Conservation (phyloP, 306 rosid species). For the Cucurbita argyrosperma region DNA sequence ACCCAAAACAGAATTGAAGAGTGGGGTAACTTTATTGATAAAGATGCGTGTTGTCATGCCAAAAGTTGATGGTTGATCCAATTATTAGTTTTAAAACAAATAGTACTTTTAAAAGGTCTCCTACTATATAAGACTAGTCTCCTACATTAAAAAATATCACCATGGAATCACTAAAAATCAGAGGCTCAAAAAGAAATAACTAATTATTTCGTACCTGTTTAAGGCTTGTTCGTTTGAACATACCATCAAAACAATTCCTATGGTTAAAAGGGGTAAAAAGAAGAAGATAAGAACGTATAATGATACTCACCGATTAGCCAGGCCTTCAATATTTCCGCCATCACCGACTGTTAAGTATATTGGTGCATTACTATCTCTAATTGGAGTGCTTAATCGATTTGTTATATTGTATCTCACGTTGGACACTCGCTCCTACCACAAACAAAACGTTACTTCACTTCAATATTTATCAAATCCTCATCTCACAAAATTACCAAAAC, state of each 20-base stretch:
- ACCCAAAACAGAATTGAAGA: too few species aligned
- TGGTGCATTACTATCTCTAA: constrained; percentile 10
- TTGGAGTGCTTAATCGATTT: constrained; percentile 7
- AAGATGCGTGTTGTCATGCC: too few species aligned
- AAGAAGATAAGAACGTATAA: too few species aligned
- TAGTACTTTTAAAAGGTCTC: too few species aligned
- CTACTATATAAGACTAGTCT: too few species aligned
- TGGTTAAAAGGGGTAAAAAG: too few species aligned
- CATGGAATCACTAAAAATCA: neutral
- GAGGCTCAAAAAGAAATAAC: neutral
- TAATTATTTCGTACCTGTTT: neutral
- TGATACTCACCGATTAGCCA: constrained; percentile 2
- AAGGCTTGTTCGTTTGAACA: too few species aligned
- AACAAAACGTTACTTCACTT: neutral
- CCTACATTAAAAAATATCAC: neutral
- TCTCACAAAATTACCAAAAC: neutral
- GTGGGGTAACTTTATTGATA: too few species aligned
- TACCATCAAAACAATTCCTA: too few species aligned
- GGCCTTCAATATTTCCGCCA: constrained; percentile 13
- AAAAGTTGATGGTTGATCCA: too few species aligned
- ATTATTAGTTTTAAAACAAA: too few species aligned
- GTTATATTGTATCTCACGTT: constrained; percentile 11
- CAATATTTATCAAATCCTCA: neutral
- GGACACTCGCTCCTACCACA: neutral
- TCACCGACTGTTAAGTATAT: constrained; percentile 15